Percentiles rank a stretch among this genome's conserved stretches.
These are phyloP conservation scores for Silene latifolia DNA, from an alignment of 148 eudicot species.

Conservation along the genomic window DNA sequence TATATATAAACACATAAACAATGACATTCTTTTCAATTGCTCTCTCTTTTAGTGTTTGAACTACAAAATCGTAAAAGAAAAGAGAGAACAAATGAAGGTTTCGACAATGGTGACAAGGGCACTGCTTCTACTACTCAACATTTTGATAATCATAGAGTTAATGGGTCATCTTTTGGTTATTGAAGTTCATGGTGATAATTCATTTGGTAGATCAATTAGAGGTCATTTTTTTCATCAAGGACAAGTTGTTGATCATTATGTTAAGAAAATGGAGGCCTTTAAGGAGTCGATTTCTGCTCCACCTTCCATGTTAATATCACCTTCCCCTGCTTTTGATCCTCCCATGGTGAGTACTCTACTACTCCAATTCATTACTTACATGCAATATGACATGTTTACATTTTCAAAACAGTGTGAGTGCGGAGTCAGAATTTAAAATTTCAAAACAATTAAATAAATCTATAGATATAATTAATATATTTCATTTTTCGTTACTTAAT, in stretches of 20 bases:
- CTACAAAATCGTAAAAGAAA: neutral
- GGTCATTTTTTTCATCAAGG: neutral
- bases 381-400: too few relatives aligned
- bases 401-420: too few relatives aligned
- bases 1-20: constrained; percentile 11
- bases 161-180: constrained; percentile 24
- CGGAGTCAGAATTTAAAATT: too few relatives aligned
- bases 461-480: too few relatives aligned
- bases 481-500: too few relatives aligned
- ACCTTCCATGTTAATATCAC: constrained; percentile 25
- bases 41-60: constrained; percentile 8
- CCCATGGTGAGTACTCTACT: constrained; percentile 21
- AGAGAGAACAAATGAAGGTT: constrained; percentile 4
- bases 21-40: neutral
- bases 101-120: constrained; percentile 21
- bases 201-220: neutral
- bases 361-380: too few relatives aligned
- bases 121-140: constrained; percentile 17
- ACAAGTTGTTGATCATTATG: neutral
- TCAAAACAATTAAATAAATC: too few relatives aligned
- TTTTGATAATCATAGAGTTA: constrained; percentile 15
- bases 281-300: constrained; percentile 19
- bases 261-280: constrained; percentile 21
- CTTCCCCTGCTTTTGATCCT: constrained; percentile 22
- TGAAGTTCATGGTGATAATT: constrained; percentile 19